phyloP scores from a whole-genome alignment of 2,329 filamentous ascomycete species.

The Colletotrichum chrysophilum region DNA sequence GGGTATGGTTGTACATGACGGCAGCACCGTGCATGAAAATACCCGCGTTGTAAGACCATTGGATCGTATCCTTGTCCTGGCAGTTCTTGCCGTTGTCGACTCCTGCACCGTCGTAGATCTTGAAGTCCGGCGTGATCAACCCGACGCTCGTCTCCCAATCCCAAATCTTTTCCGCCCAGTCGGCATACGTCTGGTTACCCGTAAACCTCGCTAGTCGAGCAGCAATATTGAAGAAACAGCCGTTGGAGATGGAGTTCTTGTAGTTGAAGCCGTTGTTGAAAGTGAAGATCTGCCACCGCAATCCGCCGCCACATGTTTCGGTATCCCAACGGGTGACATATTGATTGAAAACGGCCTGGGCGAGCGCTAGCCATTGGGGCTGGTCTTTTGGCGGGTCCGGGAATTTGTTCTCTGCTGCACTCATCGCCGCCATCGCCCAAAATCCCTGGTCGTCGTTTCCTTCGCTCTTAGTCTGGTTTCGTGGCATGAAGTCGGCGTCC shows the following conservation, averaged over 20 bases:
- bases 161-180: conserved; percentile 77
- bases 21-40: conserved; percentile 67
- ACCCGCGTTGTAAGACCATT: conserved; percentile 75
- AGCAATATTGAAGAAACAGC: conserved; percentile 72
- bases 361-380: conserved; percentile 79
- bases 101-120: conserved; percentile 57
- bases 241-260: conserved; percentile 73
- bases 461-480: conserved; percentile 64
- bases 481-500: conserved; percentile 69
- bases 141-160: conserved; percentile 64
- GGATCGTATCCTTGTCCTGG: conserved; percentile 57
- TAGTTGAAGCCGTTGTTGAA: conserved; percentile 76
- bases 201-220: conserved; percentile 80
- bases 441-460: conserved; percentile 84
- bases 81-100: conserved; percentile 48
- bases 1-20: conserved; percentile 68
- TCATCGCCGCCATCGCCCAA: conserved; percentile 84
- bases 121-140: conserved; percentile 60
- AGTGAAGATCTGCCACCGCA: conserved; percentile 86
- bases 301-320: conserved; percentile 70
- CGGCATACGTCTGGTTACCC: conserved; percentile 76
- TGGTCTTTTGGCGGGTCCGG: conserved; percentile 67
- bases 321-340: conserved; percentile 75
- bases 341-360: conserved; percentile 81
- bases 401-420: conserved; percentile 78